Evolutionary conservation across 169 alveolate genomes (phyloP).

Genomic region (Eimeria necatrix): DNA sequence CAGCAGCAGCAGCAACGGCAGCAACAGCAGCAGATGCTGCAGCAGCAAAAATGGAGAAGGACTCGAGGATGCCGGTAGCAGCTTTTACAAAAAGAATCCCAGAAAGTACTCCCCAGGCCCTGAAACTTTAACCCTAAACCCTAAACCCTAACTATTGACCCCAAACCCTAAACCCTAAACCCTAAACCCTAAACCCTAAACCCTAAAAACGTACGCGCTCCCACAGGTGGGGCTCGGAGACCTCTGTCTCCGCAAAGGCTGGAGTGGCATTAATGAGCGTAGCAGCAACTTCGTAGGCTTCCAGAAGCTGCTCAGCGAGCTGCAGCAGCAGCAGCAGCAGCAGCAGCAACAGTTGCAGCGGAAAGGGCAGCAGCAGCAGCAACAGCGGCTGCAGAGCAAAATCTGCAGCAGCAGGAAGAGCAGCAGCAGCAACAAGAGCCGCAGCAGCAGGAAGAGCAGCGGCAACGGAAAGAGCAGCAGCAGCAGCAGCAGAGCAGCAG

Average conservation of each 20-base stretch:
- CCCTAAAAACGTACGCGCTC: neutral
- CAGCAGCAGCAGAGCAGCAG: constrained; percentile 11
- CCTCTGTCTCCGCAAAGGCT: constrained; percentile 30
- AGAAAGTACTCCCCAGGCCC: no score
- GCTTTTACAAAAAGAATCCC: neutral
- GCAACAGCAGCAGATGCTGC: neutral
- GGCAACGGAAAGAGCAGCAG: no score
- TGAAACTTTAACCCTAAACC: no score
- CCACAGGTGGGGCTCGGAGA: constrained; percentile 37
- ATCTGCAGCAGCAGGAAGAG: no score
- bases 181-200: no score
- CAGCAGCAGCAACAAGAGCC: no score
- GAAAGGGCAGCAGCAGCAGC: neutral
- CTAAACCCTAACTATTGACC: no score
- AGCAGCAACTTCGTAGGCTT: constrained; percentile 18
- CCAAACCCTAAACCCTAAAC: no score
- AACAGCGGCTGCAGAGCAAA: neutral
- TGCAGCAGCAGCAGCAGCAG: neutral
- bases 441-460: no score
- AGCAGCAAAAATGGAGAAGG: neutral
- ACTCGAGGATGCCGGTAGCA: neutral
- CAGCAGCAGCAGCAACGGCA: neutral
- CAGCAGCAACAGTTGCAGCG: neutral
- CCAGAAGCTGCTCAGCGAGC: constrained; percentile 38
- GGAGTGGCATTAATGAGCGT: constrained; percentile 28